phyloP scores from a whole-genome alignment of 2,329 filamentous ascomycete species.

The Arachnomyces sp. region DNA sequence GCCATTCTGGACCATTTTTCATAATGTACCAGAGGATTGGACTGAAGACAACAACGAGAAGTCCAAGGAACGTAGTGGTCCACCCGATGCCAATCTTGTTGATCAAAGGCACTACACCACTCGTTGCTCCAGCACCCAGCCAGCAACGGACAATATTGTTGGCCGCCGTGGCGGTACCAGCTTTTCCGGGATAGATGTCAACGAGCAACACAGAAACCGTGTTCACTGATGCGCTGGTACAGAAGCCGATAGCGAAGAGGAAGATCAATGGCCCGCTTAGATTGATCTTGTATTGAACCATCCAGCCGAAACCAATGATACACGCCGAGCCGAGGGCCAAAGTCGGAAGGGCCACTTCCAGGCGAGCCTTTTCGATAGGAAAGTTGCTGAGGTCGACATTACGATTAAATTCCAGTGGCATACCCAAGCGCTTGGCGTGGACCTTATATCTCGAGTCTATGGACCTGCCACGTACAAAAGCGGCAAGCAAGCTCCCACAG shows the following conservation, averaged over 20 bases:
- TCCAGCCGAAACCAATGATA: slow-evolving; percentile 48
- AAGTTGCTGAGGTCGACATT: slow-evolving; percentile 45
- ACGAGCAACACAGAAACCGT: slow-evolving; percentile 46
- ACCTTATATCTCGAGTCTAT: too few species aligned
- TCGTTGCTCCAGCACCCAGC: slow-evolving; percentile 46
- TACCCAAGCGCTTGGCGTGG: not conserved
- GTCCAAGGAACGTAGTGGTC: slow-evolving; percentile 41
- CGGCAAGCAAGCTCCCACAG: slow-evolving; percentile 7
- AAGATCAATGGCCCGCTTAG: slow-evolving; percentile 45
- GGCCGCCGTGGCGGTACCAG: slow-evolving; percentile 47
- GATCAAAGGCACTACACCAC: slow-evolving; percentile 45
- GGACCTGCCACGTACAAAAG: too few species aligned
- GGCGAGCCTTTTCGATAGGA: slow-evolving; percentile 39
- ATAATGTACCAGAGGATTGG: too few species aligned
- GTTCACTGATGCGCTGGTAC: slow-evolving; percentile 44
- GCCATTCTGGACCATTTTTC: too few species aligned
- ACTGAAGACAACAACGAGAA: too few species aligned
- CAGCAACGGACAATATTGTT: slow-evolving; percentile 48
- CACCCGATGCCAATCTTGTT: slow-evolving; percentile 39
- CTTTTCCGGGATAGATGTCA: slow-evolving; percentile 44
- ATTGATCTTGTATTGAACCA: slow-evolving; percentile 40
- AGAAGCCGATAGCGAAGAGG: slow-evolving; percentile 44
- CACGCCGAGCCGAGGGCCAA: slow-evolving; percentile 39
- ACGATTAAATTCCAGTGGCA: slow-evolving; percentile 39
- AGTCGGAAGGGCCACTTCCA: slow-evolving; percentile 39